Conservation (phyloP, 805 yeast genomes). For the Isabelozyma gotoi region DNA sequence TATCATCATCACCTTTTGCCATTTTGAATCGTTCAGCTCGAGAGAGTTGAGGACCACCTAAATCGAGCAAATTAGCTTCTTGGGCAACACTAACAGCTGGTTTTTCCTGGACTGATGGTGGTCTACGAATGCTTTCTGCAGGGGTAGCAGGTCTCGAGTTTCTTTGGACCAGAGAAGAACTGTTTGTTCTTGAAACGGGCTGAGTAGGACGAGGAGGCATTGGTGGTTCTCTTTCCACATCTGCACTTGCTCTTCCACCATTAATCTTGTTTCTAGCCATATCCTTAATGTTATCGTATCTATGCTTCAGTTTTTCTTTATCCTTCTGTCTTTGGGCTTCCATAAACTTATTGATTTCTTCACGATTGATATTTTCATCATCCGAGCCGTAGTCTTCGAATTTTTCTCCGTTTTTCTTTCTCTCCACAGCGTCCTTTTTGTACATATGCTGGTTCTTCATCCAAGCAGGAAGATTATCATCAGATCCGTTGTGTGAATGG, state of each 20-base stretch:
- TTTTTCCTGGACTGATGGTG: neutral
- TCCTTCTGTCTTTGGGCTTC: conserved; percentile 35
- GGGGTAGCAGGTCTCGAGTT: conserved; percentile 5
- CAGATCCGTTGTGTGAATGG: conserved; percentile 11
- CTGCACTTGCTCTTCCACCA: neutral
- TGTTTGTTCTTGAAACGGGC: neutral
- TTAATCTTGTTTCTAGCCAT: conserved; percentile 10
- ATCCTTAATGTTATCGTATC: conserved; percentile 17
- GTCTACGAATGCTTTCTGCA: neutral
- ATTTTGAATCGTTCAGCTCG: conserved; percentile 27
- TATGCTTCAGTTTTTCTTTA: conserved; percentile 29
- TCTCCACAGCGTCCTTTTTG: conserved; percentile 38
- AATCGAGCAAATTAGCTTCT: neutral
- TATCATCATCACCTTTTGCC: conserved; percentile 12
- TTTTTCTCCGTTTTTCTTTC: conserved; percentile 30
- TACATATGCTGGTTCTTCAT: conserved; percentile 59
- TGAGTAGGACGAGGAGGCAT: neutral
- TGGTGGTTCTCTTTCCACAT: neutral
- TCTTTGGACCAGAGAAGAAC: neutral
- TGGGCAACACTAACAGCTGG: neutral
- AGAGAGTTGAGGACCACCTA: conserved; percentile 6
- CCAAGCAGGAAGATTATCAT: conserved; percentile 63
- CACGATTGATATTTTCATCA: conserved; percentile 45
- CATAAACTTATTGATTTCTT: conserved; percentile 40
- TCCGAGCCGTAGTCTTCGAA: conserved; percentile 48